Evolutionary conservation across 2,329 filamentous ascomycete genomes (phyloP), one percentile per base, ranked within the genome.

Genomic region (Colletotrichum melonis): DNA sequence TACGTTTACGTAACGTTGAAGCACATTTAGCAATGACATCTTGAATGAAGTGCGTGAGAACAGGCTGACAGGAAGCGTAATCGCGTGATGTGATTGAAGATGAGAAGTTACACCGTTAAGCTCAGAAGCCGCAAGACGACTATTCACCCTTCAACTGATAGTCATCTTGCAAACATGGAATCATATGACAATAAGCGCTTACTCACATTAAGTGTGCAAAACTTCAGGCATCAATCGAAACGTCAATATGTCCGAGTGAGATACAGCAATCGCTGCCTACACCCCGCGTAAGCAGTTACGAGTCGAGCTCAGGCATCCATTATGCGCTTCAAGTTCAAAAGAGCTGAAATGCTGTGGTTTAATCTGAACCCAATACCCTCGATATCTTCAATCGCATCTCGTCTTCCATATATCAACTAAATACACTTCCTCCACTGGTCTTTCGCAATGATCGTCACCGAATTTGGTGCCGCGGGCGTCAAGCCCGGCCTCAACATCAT

Each of bases 391-490:
- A 28, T 11, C 12, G n/a, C 2, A n/a, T 38, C 16, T 26, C 19
- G 4, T 38, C 30, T 8, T 22, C 19, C 11, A 32, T 24, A 8
- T 12, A 32, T 3, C 19, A 16, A 26, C 11, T 16, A 26, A 22
- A 19, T n/a, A 9, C 19, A 49, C 4, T n/a, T 49, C 16, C 3
- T 24, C 16, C 24, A 56, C 54, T 3, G 9, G 54, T 28, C n/a
- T 46, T 42, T 7, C 56, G 54, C 24, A 24, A 74, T 74, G 72
- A 14, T 26, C 26, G 32, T 79, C 46, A 77, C 75, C 30, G 78
- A 79, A 38, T 42, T 78, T 14, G 74, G 77, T 14, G 68, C 63
- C 42, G 75, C 76, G 66, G 76, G 75, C 55, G 67, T 77, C 28
- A 78, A 76, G 68, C 73, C 78, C 7, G 69, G 64, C 52, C 38